Percentiles rank a stretch among this genome's conserved stretches.
These are phyloP conservation scores for Eucalyptus urophylla DNA, from an alignment of 345 rosid genomes.

Conservation along the genomic window DNA sequence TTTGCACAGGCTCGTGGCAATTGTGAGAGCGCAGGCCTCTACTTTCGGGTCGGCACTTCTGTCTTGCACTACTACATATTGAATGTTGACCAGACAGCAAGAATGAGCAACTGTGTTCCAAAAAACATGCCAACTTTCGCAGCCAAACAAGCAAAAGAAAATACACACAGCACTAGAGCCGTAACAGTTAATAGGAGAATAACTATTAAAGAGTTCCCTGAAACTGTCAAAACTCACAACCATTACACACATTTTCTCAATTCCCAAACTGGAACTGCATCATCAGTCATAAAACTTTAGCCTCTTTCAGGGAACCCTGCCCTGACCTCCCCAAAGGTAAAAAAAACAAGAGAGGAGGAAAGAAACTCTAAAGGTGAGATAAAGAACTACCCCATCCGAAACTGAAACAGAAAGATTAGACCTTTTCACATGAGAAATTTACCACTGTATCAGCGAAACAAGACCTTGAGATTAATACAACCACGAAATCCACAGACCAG, in stretches of 20 bases:
- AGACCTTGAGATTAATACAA: neutral
- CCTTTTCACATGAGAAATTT: neutral
- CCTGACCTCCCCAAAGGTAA: neutral
- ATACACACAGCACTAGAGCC: neutral
- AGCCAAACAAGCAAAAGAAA: neutral
- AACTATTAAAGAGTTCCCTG: neutral
- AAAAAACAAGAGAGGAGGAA: neutral
- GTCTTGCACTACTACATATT: neutral
- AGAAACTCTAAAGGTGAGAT: neutral
- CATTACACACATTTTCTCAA: neutral
- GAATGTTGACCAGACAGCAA: neutral
- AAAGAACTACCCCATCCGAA: neutral
- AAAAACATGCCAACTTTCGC: neutral
- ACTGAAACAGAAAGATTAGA: neutral
- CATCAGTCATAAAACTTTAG: neutral
- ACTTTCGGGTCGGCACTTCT: neutral
- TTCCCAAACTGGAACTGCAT: neutral
- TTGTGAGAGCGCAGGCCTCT: neutral
- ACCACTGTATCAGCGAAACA: neutral
- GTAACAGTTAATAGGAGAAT: neutral
- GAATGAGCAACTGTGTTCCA: neutral
- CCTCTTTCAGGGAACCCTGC: neutral
- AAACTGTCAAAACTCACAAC: neutral
- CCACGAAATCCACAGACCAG: neutral
- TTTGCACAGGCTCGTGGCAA: neutral